Evolutionary conservation across 2,329 filamentous ascomycete species (phyloP), one percentile per base, ranked within the genome.

Genomic region (Claviceps sp.): DNA sequence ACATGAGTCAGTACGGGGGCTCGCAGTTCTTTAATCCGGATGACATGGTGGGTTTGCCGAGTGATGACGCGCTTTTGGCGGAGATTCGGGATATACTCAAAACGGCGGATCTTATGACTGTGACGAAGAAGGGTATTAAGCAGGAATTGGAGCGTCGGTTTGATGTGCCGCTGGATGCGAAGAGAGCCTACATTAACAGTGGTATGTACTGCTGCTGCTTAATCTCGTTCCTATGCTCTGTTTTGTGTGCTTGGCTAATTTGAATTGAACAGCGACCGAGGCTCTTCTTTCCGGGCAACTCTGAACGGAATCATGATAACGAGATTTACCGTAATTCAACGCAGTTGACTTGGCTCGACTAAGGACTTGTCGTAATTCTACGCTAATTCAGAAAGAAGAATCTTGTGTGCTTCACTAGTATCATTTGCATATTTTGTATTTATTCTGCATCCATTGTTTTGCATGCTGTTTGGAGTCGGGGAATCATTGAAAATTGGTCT

Each of bases 121-220:
- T 98, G 44, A 98, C 93, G 58, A 98, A 98, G 82, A 98, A 98
- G 81, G 89, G 87, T 61, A 87, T 98, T 70, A 97, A 97, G 77
- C 72, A 80, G 59, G 93, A 98, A 73, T 73, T 98, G 53, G 93
- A 98, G 76, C 81, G 82, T 62, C 80, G 90, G 56, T 98, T 98
- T 64, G 87, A 87, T 56, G 83, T 95, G 56, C 80, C 83, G 54
- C 77, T 98, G 54, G 90, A 97, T 65, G 75, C 82, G 51, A 94
- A 88, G 77, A 85, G 90, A 69, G 82, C 87, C 53, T 98, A 96
- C 69, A 97, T 98, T 65, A 90, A 89, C 68, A 89, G 84, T 72
- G 87, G 87, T 91, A 82, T 71, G 85, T 79, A 49, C 14, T 13
- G 2, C 14, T 34, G n/a, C 1, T 46, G 10, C 14, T 5, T 11